Evolutionary conservation across 257 asterid species (phyloP).

Genomic region (Penstemon davidsonii): DNA sequence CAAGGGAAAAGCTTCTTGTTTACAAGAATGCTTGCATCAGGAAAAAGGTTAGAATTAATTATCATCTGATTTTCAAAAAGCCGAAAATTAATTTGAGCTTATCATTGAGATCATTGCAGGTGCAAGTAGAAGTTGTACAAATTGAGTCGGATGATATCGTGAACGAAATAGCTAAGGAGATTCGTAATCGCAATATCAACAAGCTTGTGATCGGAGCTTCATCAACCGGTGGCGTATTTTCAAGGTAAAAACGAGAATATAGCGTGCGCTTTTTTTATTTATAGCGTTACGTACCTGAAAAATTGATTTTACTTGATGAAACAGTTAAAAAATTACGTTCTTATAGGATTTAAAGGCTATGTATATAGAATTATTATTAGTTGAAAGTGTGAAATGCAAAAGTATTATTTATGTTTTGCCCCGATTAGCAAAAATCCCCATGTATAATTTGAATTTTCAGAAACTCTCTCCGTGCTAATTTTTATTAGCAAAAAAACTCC

Average conservation of each 20-base stretch:
- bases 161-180: slow-evolving; percentile 38
- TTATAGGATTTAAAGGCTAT: too few relatives aligned
- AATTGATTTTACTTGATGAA: too few relatives aligned
- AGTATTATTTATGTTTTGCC: too few relatives aligned
- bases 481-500: too few relatives aligned
- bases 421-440: too few relatives aligned
- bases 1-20: slow-evolving; percentile 30
- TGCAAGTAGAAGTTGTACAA: slow-evolving; percentile 44
- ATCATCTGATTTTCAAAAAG: not conserved
- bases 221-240: slow-evolving; percentile 46
- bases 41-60: slow-evolving; percentile 25
- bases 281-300: too few relatives aligned
- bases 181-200: slow-evolving; percentile 30
- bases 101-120: slow-evolving; percentile 34
- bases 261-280: too few relatives aligned
- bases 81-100: not conserved
- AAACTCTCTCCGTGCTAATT: too few relatives aligned
- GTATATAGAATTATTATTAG: too few relatives aligned
- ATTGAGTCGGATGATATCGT: slow-evolving; percentile 50
- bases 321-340: too few relatives aligned
- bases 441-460: too few relatives aligned
- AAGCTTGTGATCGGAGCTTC: slow-evolving; percentile 65
- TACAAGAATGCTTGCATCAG: slow-evolving; percentile 23
- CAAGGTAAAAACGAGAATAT: slow-evolving; percentile 38
- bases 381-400: too few relatives aligned